Percentiles rank a stretch among this genome's conserved stretches.
Conservation (phyloP, 257 asterid genomes). For the Henckelia pumila region DNA sequence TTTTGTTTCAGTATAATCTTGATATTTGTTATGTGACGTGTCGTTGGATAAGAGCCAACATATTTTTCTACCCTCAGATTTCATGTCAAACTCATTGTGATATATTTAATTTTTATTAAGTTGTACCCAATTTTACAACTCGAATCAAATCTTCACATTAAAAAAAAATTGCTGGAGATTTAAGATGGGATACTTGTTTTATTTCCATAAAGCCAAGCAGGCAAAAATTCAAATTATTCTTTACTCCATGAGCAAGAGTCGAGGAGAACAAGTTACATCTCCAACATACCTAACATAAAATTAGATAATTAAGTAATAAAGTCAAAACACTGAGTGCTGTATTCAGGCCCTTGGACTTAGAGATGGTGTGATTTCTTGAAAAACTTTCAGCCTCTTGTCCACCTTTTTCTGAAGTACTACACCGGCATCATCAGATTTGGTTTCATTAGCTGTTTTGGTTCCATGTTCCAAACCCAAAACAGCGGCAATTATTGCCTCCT, state of each 20-base stretch:
- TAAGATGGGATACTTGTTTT: conserved; percentile 1
- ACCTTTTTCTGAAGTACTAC: conserved; percentile 44
- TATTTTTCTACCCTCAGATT: too few relatives aligned
- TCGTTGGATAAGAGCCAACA: too few relatives aligned
- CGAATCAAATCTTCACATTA: too few relatives aligned
- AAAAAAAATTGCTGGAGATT: neutral
- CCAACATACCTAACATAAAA: conserved; percentile 31
- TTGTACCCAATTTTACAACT: too few relatives aligned
- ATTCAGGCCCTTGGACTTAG: conserved; percentile 53
- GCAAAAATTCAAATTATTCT: conserved; percentile 13
- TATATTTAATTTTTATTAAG: too few relatives aligned
- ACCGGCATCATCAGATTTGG: conserved; percentile 2
- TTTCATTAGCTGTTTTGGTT: conserved; percentile 21
- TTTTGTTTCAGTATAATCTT: too few relatives aligned
- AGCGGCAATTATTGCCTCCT: conserved; percentile 80
- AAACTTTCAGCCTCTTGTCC: conserved; percentile 87
- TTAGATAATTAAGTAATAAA: conserved; percentile 15
- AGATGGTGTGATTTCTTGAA: conserved; percentile 71
- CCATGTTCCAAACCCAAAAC: conserved; percentile 42
- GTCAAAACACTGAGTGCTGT: neutral
- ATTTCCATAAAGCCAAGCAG: conserved; percentile 9
- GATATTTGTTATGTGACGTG: too few relatives aligned
- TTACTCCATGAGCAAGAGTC: conserved; percentile 30
- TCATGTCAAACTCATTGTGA: too few relatives aligned
- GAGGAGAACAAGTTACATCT: conserved; percentile 64